Percentiles rank a stretch among this genome's conserved stretches.
Evolutionary conservation across 805 yeast genomes (phyloP).

Genomic region (Zygosaccharomyces lentus): DNA sequence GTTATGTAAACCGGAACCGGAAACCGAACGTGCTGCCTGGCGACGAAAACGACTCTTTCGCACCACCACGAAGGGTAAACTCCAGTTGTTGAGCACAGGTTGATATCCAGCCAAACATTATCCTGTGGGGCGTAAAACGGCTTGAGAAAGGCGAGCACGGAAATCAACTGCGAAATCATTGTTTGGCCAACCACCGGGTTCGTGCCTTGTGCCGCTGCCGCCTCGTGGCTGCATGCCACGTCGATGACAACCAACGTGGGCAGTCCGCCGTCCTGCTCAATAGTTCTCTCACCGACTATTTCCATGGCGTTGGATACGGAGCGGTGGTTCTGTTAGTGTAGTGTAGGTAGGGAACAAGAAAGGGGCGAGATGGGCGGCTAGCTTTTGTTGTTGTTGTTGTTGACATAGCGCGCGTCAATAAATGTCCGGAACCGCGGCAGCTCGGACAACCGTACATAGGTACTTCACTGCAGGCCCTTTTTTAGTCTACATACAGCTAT

Average conservation of each 20-base stretch:
- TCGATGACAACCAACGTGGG: neutral
- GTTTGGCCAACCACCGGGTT: neutral
- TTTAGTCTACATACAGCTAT: no score
- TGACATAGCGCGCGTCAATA: neutral
- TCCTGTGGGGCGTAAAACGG: neutral
- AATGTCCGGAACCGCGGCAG: neutral
- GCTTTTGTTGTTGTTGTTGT: neutral
- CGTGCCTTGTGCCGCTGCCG: neutral
- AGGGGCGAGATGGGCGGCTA: neutral
- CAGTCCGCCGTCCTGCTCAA: neutral
- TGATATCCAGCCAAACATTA: neutral
- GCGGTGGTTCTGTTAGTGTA: neutral
- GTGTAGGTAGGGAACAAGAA: neutral
- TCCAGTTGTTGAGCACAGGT: neutral
- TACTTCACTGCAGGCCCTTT: no score
- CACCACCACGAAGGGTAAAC: slow-evolving; percentile 6
- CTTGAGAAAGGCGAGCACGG: neutral
- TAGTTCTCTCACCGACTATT: neutral
- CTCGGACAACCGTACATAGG: neutral
- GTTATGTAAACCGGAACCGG: slow-evolving; percentile 9
- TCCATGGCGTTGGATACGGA: neutral
- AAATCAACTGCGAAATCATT: neutral
- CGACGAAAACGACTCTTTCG: slow-evolving; percentile 8
- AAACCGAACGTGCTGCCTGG: neutral
- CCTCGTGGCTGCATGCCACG: slow-evolving; percentile 5